Conservation (phyloP, 2,329 filamentous ascomycete species). For the Aspergillus latus region DNA sequence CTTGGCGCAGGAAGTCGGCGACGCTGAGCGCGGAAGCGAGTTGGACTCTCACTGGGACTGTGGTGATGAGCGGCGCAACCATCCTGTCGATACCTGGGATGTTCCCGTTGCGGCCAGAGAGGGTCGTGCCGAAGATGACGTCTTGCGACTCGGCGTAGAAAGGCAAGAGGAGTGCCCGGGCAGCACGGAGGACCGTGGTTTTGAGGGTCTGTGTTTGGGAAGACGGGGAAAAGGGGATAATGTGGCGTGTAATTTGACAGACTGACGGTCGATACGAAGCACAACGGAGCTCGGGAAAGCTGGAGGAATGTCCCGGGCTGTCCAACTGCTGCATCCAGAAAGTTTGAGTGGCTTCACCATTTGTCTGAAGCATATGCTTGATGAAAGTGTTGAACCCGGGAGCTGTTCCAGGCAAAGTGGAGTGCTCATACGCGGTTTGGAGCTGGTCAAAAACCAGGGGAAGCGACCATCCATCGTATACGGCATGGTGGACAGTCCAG, state of each 20-base stretch:
- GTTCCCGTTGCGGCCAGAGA: background rate
- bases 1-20: background rate
- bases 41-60: background rate
- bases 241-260: background rate
- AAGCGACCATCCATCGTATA: slow-evolving; percentile 44
- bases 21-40: background rate
- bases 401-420: background rate
- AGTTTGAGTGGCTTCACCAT: background rate
- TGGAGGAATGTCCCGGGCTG: background rate
- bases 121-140: background rate
- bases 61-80: background rate
- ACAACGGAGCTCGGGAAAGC: background rate
- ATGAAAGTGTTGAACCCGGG: background rate
- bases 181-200: background rate
- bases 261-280: background rate
- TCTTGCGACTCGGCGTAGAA: background rate
- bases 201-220: background rate
- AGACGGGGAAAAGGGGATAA: background rate
- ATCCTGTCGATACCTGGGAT: background rate
- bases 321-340: background rate
- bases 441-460: slow-evolving; percentile 13
- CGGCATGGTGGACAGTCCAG: slow-evolving; percentile 44
- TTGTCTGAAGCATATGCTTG: background rate
- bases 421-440: background rate
- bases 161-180: background rate